Evolutionary conservation across 345 rosid genomes (phyloP).

Genomic region (Murraya koenigii): DNA sequence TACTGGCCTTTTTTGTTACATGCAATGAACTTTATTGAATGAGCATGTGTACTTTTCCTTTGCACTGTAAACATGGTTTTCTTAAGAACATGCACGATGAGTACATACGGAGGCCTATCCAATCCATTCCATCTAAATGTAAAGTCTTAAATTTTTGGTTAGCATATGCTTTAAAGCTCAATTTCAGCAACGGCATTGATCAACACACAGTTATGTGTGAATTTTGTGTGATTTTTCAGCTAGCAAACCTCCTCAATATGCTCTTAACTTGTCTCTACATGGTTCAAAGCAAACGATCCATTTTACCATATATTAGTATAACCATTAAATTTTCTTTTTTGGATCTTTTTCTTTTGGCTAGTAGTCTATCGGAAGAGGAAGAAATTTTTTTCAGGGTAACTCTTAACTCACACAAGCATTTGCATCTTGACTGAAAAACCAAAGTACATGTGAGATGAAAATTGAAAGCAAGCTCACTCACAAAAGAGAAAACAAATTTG

Average conservation of each 20-base stretch:
- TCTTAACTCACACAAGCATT: neutral
- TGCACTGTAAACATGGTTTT: too few species aligned
- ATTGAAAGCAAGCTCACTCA: constrained; percentile 6
- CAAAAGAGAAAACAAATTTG: constrained; percentile 10
- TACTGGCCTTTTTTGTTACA: too few species aligned
- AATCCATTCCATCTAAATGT: neutral
- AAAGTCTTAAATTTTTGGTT: too few species aligned
- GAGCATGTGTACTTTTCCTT: too few species aligned
- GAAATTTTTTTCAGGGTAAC: neutral
- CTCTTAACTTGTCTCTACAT: constrained; percentile 8
- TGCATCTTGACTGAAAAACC: neutral
- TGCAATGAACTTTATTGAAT: too few species aligned
- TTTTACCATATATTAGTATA: neutral
- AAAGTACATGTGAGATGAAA: constrained; percentile 2
- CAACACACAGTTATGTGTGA: neutral
- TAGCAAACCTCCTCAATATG: neutral
- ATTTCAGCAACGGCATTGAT: neutral
- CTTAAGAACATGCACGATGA: too few species aligned
- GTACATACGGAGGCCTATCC: neutral
- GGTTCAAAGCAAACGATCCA: neutral
- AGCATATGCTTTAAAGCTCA: neutral
- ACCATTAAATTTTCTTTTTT: too few species aligned
- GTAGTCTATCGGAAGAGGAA: neutral
- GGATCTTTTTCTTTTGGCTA: neutral
- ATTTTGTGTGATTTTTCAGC: neutral